These are phyloP conservation scores for Verticillium nubilum DNA, from an alignment of 2,329 filamentous ascomycete species.

Conservation along the genomic window DNA sequence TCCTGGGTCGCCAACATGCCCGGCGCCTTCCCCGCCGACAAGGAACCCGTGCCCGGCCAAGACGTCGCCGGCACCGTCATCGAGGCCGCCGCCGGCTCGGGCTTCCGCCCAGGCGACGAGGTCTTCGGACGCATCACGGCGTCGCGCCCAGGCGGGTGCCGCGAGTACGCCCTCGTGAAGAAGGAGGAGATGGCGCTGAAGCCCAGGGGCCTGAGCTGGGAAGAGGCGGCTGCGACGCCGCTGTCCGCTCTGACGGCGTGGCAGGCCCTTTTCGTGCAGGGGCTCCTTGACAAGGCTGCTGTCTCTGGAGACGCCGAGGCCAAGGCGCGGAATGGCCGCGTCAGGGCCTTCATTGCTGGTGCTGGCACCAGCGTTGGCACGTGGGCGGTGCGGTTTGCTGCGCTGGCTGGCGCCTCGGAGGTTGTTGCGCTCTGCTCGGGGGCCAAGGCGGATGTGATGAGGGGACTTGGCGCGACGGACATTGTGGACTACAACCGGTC, in stretches of 20 bases:
- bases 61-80: constrained; percentile 32
- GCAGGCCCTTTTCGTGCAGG: constrained; percentile 30
- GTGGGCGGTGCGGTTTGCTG: constrained; percentile 33
- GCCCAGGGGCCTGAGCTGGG: constrained; percentile 24
- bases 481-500: constrained; percentile 64
- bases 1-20: constrained; percentile 20
- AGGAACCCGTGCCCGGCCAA: constrained; percentile 24
- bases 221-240: constrained; percentile 29
- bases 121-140: constrained; percentile 26
- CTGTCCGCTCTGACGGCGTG: constrained; percentile 34
- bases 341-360: constrained; percentile 31
- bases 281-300: constrained; percentile 20
- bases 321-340: constrained; percentile 17
- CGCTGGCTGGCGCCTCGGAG: constrained; percentile 24
- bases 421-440: constrained; percentile 27
- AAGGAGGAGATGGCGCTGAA: constrained; percentile 25
- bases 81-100: constrained; percentile 15
- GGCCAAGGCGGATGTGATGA: constrained; percentile 22
- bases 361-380: constrained; percentile 32
- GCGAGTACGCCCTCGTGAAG: constrained; percentile 25
- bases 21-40: constrained; percentile 13
- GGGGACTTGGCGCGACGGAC: constrained; percentile 45
- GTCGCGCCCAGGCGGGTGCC: constrained; percentile 19
- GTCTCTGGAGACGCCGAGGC: constrained; percentile 21
- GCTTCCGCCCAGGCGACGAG: constrained; percentile 25